Evolutionary conservation across 257 asterid genomes (phyloP).

Genomic region (Sherardia arvensis): DNA sequence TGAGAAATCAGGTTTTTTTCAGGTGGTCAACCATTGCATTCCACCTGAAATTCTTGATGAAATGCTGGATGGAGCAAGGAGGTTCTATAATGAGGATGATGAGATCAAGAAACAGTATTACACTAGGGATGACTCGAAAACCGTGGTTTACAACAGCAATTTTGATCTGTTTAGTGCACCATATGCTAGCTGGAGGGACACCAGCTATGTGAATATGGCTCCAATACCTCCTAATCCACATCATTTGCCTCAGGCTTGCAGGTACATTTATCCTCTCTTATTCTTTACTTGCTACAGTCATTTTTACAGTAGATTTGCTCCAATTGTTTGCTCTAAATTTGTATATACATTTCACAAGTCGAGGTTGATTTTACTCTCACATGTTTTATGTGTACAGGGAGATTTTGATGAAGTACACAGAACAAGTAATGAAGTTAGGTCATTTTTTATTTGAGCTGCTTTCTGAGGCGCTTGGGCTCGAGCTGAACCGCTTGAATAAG

Average conservation of each 20-base stretch:
- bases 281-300: too few species aligned
- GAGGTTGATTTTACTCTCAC: too few species aligned
- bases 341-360: too few species aligned
- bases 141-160: constrained; percentile 48
- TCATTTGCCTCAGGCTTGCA: constrained; percentile 15
- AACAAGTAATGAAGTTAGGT: constrained; percentile 15
- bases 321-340: too few species aligned
- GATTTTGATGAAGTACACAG: constrained; percentile 16
- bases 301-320: too few species aligned
- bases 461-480: constrained; percentile 22
- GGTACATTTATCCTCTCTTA: constrained; percentile 6
- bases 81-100: constrained; percentile 48
- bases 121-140: constrained; percentile 39
- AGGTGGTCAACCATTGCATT: constrained; percentile 55
- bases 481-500: constrained; percentile 16
- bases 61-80: constrained; percentile 42
- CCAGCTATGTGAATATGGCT: constrained; percentile 42
- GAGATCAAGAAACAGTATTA: constrained; percentile 40
- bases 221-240: constrained; percentile 18
- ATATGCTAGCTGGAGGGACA: constrained; percentile 55
- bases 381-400: constrained; percentile 12
- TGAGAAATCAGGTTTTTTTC: constrained; percentile 48
- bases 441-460: constrained; percentile 14
- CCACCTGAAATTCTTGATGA: too few species aligned
- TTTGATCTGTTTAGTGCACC: constrained; percentile 38